A percentile compares a stretch with the other conserved stretches of the same genome.
phyloP scores from a whole-genome alignment of 1,284 basidiomycete species.

The Melampsora americana region DNA sequence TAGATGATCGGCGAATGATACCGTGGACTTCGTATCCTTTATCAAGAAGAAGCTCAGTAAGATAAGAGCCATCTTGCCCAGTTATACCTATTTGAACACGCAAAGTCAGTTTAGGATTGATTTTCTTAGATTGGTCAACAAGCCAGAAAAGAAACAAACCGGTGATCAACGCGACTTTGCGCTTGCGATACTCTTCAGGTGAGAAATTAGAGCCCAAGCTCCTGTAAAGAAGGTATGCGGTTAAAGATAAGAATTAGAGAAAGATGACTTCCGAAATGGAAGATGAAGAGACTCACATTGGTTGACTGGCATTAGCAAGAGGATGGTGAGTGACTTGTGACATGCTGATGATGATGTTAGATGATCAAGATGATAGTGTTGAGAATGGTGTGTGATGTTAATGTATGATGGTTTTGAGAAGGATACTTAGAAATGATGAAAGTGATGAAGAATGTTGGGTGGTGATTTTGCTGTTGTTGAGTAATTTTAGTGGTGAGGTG shows the following conservation, averaged over 20 bases:
- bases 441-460: no score
- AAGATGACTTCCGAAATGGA: no score
- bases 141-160: conserved; percentile 59
- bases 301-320: conserved; percentile 13
- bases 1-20: conserved; percentile 78
- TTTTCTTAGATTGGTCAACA: background rate
- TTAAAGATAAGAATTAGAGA: background rate
- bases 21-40: conserved; percentile 88
- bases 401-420: no score
- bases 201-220: conserved; percentile 45
- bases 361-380: no score
- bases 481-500: no score
- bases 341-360: no score
- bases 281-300: conserved; percentile 19
- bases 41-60: conserved; percentile 76
- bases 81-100: conserved; percentile 67
- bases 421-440: no score
- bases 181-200: conserved; percentile 71
- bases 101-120: background rate
- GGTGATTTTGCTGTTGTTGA: no score
- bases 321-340: conserved; percentile 6
- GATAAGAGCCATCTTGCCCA: conserved; percentile 84
- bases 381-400: no score
- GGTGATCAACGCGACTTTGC: conserved; percentile 83
- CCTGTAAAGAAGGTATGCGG: background rate